Percentiles rank a stretch among this genome's conserved stretches.
These are phyloP conservation scores for Alternaria postmessia DNA, from an alignment of 2,329 filamentous ascomycete genomes.

Conservation along the genomic window DNA sequence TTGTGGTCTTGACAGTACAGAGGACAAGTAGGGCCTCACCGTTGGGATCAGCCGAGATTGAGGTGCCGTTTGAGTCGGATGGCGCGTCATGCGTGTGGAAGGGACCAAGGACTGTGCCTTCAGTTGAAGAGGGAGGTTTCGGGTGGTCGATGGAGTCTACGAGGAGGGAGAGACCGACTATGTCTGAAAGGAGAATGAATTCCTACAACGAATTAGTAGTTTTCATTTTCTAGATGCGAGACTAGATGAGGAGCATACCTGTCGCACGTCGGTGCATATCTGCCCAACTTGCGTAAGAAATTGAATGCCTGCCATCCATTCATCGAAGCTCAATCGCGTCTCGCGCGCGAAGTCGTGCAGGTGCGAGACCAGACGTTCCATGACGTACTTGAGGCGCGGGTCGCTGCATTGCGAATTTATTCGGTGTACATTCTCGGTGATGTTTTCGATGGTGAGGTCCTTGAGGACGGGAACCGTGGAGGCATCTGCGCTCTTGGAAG, in stretches of 20 bases:
- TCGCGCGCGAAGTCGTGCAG: conserved; percentile 84
- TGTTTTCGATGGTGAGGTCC: conserved; percentile 80
- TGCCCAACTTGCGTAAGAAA: conserved; percentile 78
- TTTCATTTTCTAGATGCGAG: not conserved
- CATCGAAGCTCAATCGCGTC: conserved; percentile 75
- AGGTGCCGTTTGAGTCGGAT: conserved; percentile 62
- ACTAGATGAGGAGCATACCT: conserved; percentile 56
- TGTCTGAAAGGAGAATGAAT: conserved; percentile 83
- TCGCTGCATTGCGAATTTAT: conserved; percentile 77
- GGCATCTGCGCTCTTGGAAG: conserved; percentile 3
- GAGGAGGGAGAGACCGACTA: conserved; percentile 79
- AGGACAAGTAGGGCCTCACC: conserved; percentile 76
- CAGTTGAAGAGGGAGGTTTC: conserved; percentile 73
- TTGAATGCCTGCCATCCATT: conserved; percentile 78
- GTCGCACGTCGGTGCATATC: conserved; percentile 76
- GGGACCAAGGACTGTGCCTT: conserved; percentile 81
- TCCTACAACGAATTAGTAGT: conserved; percentile 58
- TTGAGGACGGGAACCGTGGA: conserved; percentile 50
- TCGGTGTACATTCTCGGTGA: conserved; percentile 76
- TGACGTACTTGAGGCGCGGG: conserved; percentile 72
- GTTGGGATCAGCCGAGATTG: conserved; percentile 72
- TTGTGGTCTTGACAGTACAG: conserved; percentile 73
- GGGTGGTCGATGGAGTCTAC: conserved; percentile 86
- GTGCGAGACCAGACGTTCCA: conserved; percentile 77
- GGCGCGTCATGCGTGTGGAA: conserved; percentile 84